Conservation (phyloP, 768 basidiomycete species). For the Rhizopogon rudus region DNA sequence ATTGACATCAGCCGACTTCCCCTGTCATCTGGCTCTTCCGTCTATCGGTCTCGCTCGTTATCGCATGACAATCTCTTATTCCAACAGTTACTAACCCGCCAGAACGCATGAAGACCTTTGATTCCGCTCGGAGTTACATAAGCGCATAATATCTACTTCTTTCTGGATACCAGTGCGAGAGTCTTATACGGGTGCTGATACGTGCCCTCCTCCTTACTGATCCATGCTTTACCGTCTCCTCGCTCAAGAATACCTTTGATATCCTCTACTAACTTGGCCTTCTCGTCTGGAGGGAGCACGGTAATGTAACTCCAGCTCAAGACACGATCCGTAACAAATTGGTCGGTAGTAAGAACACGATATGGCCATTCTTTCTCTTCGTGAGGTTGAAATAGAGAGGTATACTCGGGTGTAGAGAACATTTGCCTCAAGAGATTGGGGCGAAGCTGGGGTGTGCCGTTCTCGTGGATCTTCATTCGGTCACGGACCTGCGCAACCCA, state of each 20-base stretch:
- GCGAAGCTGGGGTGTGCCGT: slow-evolving; percentile 78
- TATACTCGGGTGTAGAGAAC: slow-evolving; percentile 62
- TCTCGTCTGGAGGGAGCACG: slow-evolving; percentile 51
- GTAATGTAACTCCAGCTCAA: slow-evolving; percentile 85
- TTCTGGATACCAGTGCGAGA: slow-evolving; percentile 46
- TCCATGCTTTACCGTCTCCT: slow-evolving; percentile 66
- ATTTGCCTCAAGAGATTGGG: slow-evolving; percentile 65
- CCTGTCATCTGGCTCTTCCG: no score
- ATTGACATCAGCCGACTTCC: no score
- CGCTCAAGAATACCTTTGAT: slow-evolving; percentile 51
- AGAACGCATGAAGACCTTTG: no score
- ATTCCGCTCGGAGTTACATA: no score
- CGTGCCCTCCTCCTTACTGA: slow-evolving; percentile 65
- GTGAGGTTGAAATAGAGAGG: slow-evolving; percentile 50
- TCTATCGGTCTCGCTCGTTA: no score
- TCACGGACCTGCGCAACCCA: slow-evolving; percentile 78
- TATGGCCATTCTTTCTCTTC: slow-evolving; percentile 55
- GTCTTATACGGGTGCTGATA: slow-evolving; percentile 83
- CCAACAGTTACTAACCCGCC: no score
- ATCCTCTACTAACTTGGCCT: slow-evolving; percentile 43
- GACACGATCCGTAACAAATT: slow-evolving; percentile 60
- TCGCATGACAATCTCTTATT: no score
- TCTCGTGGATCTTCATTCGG: slow-evolving; percentile 61
- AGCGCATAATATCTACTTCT: slow-evolving; percentile 25
- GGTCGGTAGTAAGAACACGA: slow-evolving; percentile 44